These are phyloP conservation scores for Botrytis sinoallii DNA, from an alignment of 2,329 filamentous ascomycete genomes.

Conservation along the genomic window DNA sequence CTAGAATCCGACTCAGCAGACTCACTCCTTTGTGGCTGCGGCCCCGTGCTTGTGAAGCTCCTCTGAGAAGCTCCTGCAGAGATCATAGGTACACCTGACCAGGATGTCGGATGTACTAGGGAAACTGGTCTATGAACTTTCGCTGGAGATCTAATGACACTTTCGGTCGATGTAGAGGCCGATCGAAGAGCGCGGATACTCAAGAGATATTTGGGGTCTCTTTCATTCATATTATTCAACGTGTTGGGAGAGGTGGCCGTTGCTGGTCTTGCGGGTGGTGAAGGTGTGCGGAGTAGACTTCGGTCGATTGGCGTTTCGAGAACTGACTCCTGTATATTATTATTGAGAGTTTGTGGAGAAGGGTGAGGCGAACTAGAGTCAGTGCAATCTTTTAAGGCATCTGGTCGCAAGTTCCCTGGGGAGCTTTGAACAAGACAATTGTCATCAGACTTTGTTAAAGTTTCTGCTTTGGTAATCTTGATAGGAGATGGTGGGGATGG, in stretches of 20 bases:
- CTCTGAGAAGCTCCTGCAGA: background rate
- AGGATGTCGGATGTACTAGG: background rate
- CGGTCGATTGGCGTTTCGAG: constrained; percentile 10
- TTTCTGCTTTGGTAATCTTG: background rate
- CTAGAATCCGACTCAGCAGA: background rate
- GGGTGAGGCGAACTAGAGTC: background rate
- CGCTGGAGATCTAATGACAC: background rate
- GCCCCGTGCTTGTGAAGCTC: background rate
- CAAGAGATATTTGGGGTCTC: constrained; percentile 27
- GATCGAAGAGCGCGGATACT: constrained; percentile 25
- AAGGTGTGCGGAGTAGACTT: constrained; percentile 12
- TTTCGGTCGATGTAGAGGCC: background rate
- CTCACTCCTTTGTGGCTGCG: background rate
- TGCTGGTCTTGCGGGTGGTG: background rate
- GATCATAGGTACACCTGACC: background rate
- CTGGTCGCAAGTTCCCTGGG: background rate
- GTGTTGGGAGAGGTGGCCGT: constrained; percentile 24
- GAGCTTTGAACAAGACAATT: background rate
- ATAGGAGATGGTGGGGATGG: too few species aligned
- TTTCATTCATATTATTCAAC: constrained; percentile 29
- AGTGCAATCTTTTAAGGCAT: background rate
- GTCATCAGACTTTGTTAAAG: background rate
- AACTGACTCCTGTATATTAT: background rate
- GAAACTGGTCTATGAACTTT: background rate
- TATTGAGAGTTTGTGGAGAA: background rate